phyloP scores from a whole-genome alignment of 1,284 basidiomycete genomes.

The Singerocomus inundabilis region DNA sequence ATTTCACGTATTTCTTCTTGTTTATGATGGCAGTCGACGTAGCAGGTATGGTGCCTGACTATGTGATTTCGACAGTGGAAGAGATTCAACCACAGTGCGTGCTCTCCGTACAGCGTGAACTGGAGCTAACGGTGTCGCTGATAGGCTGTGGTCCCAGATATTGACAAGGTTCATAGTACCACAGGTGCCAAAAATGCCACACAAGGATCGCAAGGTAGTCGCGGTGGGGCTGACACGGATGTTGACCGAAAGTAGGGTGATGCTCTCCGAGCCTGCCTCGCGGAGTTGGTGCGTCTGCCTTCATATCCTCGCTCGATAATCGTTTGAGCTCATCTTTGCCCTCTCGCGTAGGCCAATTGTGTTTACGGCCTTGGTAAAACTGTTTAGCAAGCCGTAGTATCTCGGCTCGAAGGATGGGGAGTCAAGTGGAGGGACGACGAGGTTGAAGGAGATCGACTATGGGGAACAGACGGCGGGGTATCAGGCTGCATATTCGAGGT shows the following conservation, averaged over 20 bases:
- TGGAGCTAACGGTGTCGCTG: background rate
- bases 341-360: conserved; percentile 52
- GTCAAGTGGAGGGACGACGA: conserved; percentile 38
- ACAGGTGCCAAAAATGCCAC: conserved; percentile 77
- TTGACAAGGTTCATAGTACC: conserved; percentile 79
- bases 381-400: conserved; percentile 75
- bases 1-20: conserved; percentile 79
- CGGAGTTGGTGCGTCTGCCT: conserved; percentile 61
- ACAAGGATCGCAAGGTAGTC: conserved; percentile 81
- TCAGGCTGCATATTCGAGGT: conserved; percentile 88
- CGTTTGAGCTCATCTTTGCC: background rate
- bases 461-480: conserved; percentile 90
- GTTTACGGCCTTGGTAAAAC: conserved; percentile 73
- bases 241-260: conserved; percentile 69
- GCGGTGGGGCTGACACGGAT: conserved; percentile 83
- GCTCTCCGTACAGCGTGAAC: background rate
- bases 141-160: conserved; percentile 80
- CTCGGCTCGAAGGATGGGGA: conserved; percentile 48
- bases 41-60: conserved; percentile 74
- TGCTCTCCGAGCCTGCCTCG: conserved; percentile 64
- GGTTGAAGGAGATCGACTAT: conserved; percentile 78
- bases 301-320: background rate
- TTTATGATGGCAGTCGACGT: conserved; percentile 75
- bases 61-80: conserved; percentile 75
- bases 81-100: conserved; percentile 79